Base-by-base conservation (phyloP, 345 rosid species). In the Cochlearia excelsa region DNA sequence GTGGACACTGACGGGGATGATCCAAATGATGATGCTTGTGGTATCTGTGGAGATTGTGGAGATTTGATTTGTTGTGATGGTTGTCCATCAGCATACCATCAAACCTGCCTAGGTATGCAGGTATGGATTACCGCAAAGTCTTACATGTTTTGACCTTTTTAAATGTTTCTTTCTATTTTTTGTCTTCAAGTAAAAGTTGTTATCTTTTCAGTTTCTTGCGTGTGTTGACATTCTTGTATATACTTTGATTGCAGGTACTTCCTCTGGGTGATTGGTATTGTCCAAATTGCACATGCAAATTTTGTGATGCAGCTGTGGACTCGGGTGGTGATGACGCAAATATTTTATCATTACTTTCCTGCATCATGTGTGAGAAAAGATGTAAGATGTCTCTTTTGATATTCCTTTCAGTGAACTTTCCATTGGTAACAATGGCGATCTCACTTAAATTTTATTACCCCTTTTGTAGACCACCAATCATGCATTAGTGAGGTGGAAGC, bases 21-120 rank as follows among this genome's bases (percentile, higher is more conserved):
- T 81, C 94, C 97, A 51, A 84, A 85, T 82, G 99, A 93, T 75
- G 97, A 93, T 78, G 81, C 96, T 44, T 93, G 99, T 79, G 90
- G 95, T 70, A 80, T 87, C 39, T 93, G 99, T 75, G 99, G 95
- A 60, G 99, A 93, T 75, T 97, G 97, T 69, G 99, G 99, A 57
- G 85, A 90, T 76, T 76, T 93, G 71, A 85, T 93, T 42, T 93
- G 99, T 70, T 90, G 97, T 69, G 99, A 93, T 72, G 73, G 95
- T 62, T 93, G 99, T 58, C 96, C 99, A 53, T 93, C 99, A 60
- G 90, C 99, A 47, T 90, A 82, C 78, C 99, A 93, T 76, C 90
- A 78, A 77, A 78, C 73, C 75, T 93, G 97, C 88, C 71, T 90
- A 38, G 81, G 76, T 65, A 81, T 93, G 68, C 69, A 79, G 80